phyloP scores from a whole-genome alignment of 768 basidiomycete species.

The Tephrocybe sp. region DNA sequence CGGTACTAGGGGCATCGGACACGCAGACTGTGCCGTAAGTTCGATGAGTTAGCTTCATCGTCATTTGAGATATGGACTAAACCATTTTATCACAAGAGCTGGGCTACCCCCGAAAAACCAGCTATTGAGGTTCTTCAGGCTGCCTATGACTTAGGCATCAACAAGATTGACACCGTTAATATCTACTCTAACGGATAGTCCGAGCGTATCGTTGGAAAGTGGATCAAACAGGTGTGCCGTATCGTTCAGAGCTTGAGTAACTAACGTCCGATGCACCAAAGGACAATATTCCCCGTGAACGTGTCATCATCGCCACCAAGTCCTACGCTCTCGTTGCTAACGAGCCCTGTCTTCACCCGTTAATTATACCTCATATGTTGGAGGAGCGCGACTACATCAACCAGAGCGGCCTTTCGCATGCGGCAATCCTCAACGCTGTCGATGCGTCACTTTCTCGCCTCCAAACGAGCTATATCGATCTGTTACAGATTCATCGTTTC shows the following conservation, averaged over 20 bases:
- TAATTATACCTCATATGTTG: neutral
- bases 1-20: too few relatives aligned
- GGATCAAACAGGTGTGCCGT: neutral
- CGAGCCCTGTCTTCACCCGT: neutral
- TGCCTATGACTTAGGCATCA: too few relatives aligned
- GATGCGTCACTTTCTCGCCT: constrained; percentile 26
- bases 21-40: too few relatives aligned
- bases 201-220: neutral
- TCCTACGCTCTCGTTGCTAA: neutral
- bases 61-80: too few relatives aligned
- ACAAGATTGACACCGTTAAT: too few relatives aligned
- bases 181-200: too few relatives aligned
- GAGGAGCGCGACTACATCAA: constrained; percentile 17
- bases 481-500: constrained; percentile 40
- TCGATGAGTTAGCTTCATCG: too few relatives aligned
- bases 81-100: too few relatives aligned
- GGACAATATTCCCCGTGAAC: constrained; percentile 10
- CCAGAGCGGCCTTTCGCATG: constrained; percentile 13
- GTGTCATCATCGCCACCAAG: constrained; percentile 6
- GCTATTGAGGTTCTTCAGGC: too few relatives aligned
- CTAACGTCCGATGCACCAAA: neutral
- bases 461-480: constrained; percentile 25
- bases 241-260: too few relatives aligned
- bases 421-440: constrained; percentile 31
- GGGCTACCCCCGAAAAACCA: too few relatives aligned